Evolutionary conservation across 768 basidiomycete species (phyloP), one percentile per base, ranked within the genome.

Genomic region (Lentinula raphanica): DNA sequence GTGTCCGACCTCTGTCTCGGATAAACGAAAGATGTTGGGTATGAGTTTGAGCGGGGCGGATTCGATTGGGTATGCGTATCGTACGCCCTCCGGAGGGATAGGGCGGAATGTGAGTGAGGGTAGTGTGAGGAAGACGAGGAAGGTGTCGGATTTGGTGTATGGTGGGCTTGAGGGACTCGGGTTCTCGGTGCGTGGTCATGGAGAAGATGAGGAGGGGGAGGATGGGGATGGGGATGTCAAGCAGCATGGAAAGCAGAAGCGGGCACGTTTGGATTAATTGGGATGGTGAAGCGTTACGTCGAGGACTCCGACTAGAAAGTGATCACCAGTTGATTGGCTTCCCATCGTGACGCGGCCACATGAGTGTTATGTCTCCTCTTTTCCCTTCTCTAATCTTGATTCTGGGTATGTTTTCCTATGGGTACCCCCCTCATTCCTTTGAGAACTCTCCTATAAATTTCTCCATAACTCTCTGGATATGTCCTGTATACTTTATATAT

Each of bases 11-110:
- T 19, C 42, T 19, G 36, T 53, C 17, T 11, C 21, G 21, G 51
- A 53, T 27, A 53, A 53, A 27, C 51, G 51, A n/a, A 53, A 53
- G 36, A 53, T 53, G 35, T 23, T 53, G 23, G 51, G 51, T 23
- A 53, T 53, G 51, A 53, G 51, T 15, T 36, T 53, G 23, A 13
- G 19, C 25, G 35, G 19, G 9, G 6, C 28, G 23, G 51, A 53
- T n/a, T 25, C 36, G 2, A 17, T 39, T 40, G 42, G 42, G 19
- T 36, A n/a, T 13, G 4, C 36, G 23, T 35, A 39, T 53, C 32
- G 51, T 38, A 28, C 36, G 5, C 23, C 36, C 15, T 38, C 35
- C 21, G 36, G 35, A n/a, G 51, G 32, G 1, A 36, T 21, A 25
- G 36, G 21, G 19, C 23, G 35, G 11, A 40, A 15, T 27, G 36